Base-by-base conservation (phyloP, 345 rosid genomes). In the Psidium guajava region DNA sequence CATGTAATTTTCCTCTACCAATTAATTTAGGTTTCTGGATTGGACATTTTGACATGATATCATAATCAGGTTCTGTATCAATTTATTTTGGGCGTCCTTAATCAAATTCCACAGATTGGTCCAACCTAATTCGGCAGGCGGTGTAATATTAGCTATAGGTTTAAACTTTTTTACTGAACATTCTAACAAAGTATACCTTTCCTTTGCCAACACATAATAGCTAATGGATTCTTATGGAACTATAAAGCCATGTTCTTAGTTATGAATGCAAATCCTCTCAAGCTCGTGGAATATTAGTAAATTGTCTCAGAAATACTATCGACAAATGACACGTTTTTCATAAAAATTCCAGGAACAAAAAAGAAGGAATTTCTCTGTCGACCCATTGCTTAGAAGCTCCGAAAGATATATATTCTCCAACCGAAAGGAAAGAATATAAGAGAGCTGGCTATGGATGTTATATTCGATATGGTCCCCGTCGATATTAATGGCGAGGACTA, bases 31-130 rank as follows among this genome's bases (percentile, higher is more conserved):
- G 75, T 4, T 64, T 64, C 8, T 64, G 24, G 24, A 4, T 32
- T 32, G 28, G 44, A 64, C 18, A 64, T 64, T 20, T 24, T 32
- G 36, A 32, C 9, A 10, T 0, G 15, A 1, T 8, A 27, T 27
- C 40, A 0, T 15, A 61, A 36, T 27, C 15, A 8, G 18, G 69
- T 32, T 14, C 4, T n/a, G 0, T 1, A 1, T 1, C 0, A 59
- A 1, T 59, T 27, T 59, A 58, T 27, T 59, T 3, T 0, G 0
- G 13, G 69, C 8, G 36, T 59, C 0, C 0, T 59, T 59, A 7
- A 13, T 59, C 69, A 59, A 59, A 59, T 59, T 61, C 32, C 40
- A 27, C 13, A 11, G 6, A 11, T 47, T 47, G 50, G 11, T 47
- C 2, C 11, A 10, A 9, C 50, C 50, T 47, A 8, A 47, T 47